These are phyloP conservation scores for Penicillium steckii DNA, from an alignment of 495 filamentous ascomycete species.

Conservation along the genomic window DNA sequence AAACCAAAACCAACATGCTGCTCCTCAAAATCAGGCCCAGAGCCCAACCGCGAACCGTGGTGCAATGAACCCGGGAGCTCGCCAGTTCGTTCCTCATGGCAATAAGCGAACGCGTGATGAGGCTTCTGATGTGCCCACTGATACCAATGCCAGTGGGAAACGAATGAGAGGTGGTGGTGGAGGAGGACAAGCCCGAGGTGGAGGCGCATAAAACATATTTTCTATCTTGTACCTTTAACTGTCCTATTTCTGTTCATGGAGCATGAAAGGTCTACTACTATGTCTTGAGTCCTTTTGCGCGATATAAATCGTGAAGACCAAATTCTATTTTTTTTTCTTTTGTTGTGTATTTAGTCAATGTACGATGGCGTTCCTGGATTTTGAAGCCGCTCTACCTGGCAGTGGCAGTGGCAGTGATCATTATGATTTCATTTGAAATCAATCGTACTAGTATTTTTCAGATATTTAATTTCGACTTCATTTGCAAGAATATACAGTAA, in stretches of 20 bases:
- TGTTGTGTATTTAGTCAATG: conserved; percentile 21
- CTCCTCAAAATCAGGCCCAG: conserved; percentile 30
- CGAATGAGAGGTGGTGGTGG: conserved; percentile 52
- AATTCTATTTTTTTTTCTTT: conserved; percentile 4
- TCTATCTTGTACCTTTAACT: conserved; percentile 14
- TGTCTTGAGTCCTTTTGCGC: neutral
- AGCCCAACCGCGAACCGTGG: conserved; percentile 37
- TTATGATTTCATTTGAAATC: too few species aligned
- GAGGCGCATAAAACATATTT: conserved; percentile 13
- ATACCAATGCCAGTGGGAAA: conserved; percentile 46
- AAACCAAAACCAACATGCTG: conserved; percentile 28
- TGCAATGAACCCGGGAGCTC: conserved; percentile 50
- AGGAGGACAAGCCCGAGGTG: conserved; percentile 27
- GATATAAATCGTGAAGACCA: neutral
- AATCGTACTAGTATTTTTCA: too few species aligned
- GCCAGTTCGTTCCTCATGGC: conserved; percentile 62
- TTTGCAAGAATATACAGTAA: too few species aligned
- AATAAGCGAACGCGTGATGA: conserved; percentile 66
- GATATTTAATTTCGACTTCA: too few species aligned
- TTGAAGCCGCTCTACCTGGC: too few species aligned
- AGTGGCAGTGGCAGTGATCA: too few species aligned
- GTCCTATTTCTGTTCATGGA: conserved; percentile 6
- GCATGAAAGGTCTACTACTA: neutral
- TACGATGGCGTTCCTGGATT: conserved; percentile 9
- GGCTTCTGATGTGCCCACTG: conserved; percentile 45